Conservation (phyloP, 1,284 basidiomycete genomes). For the Filobasidium uniguttulatum region DNA sequence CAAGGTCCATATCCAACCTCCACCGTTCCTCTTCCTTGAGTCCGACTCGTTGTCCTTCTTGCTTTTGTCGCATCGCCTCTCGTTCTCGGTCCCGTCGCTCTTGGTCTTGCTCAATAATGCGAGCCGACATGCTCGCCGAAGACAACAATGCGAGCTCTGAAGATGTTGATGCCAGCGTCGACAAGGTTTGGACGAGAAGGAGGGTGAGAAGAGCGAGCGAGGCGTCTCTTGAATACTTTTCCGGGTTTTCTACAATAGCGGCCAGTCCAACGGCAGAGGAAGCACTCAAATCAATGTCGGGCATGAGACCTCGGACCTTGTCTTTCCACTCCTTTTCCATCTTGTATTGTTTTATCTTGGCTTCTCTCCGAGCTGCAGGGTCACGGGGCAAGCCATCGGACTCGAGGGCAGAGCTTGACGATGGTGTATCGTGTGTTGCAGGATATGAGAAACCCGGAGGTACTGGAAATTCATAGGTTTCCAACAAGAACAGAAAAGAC, state of each 20-base stretch:
- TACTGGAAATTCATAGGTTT: constrained; percentile 49
- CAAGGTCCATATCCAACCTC: constrained; percentile 52
- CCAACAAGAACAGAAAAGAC: constrained; percentile 46
- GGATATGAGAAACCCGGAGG: constrained; percentile 20
- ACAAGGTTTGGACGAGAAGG: constrained; percentile 53
- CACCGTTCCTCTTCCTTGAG: constrained; percentile 47
- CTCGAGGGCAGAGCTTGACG: constrained; percentile 23
- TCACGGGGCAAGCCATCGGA: constrained; percentile 45
- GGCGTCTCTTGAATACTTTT: constrained; percentile 44
- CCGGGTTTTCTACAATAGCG: constrained; percentile 24
- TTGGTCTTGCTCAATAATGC: constrained; percentile 18
- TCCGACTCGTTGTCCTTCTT: constrained; percentile 19
- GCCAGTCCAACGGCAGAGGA: constrained; percentile 19
- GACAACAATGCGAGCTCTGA: constrained; percentile 63
- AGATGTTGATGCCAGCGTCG: constrained; percentile 53
- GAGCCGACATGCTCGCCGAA: constrained; percentile 37
- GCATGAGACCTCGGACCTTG: constrained; percentile 50
- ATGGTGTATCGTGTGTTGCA: too few species aligned
- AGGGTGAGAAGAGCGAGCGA: constrained; percentile 59
- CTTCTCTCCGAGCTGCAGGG: constrained; percentile 55
- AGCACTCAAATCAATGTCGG: constrained; percentile 15
- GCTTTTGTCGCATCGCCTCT: constrained; percentile 8
- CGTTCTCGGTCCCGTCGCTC: constrained; percentile 9
- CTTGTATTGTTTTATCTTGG: constrained; percentile 77
- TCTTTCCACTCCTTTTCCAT: constrained; percentile 63